Evolutionary conservation across 805 yeast genomes (phyloP), one percentile per base, ranked within the genome.

Genomic region (Yamadazyma scolyti): DNA sequence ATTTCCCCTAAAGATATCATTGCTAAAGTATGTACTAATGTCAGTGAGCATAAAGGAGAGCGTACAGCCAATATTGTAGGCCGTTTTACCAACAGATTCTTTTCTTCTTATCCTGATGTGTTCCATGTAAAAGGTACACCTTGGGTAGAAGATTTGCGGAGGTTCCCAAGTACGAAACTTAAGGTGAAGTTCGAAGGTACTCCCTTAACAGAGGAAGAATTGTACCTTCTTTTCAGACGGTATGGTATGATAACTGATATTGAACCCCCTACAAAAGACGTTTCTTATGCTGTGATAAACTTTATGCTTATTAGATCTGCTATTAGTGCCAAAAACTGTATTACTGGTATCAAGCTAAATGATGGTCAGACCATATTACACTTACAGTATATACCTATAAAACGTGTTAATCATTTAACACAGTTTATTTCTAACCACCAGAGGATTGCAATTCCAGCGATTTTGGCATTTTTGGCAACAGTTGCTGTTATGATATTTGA

Each of bases 141-240:
- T 0, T 90, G 97, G 96, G 82, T 93, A 38, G 97, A 90, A 59
- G 98, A 93, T 52, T 65, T 93, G 53, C 73, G 85, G 45, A 62
- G 96, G 39, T 74, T 71, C 42, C 95, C 95, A 6, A 77, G 82
- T 32, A 58, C 69, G 6, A 65, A 67, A 9, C 57, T 93, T 15
- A 71, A 74, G 33, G 77, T 90, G 4, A 67, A 70, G 16, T 89
- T 82, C 51, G 87, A 82, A 42, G 97, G 96, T 1, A 77, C 78
- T 0, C 68, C 78, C 5, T 58, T 90, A 36, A 71, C 82, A 0
- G 94, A 87, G 41, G 97, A 89, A 54, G 82, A 80, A 32, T 54
- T 89, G 31, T 90, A 89, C 46, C 71, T 83, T 2, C 58, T 87
- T 31, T 79, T 93, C 52, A 74, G 97, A 59, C 68, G 96, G 43